phyloP scores from a whole-genome alignment of 805 yeast species.

The Yarrowia keelungensis region DNA sequence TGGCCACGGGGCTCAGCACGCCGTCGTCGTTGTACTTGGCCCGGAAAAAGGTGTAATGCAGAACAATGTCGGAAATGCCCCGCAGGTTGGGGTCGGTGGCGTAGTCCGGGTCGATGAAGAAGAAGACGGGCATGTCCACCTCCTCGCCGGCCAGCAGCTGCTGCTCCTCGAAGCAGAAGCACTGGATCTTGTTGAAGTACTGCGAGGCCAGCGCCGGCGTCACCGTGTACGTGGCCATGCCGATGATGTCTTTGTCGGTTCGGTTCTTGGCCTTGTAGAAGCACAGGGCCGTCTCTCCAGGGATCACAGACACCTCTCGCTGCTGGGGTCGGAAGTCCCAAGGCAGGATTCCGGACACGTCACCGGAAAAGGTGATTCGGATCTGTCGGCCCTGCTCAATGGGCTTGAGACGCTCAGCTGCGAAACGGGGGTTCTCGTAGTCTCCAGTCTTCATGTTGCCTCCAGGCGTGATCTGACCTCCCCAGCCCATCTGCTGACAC shows the following conservation, averaged over 20 bases:
- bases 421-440: slow-evolving; percentile 70
- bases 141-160: slow-evolving; percentile 93
- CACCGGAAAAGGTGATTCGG: slow-evolving; percentile 86
- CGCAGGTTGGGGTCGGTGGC: slow-evolving; percentile 92
- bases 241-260: slow-evolving; percentile 88
- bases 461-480: slow-evolving; percentile 82
- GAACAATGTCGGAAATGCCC: slow-evolving; percentile 84
- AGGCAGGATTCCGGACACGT: slow-evolving; percentile 86
- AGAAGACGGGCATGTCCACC: slow-evolving; percentile 98
- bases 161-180: slow-evolving; percentile 98
- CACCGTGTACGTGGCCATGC: slow-evolving; percentile 98
- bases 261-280: slow-evolving; percentile 90
- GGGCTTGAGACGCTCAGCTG: slow-evolving; percentile 86
- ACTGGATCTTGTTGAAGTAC: slow-evolving; percentile 95
- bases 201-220: slow-evolving; percentile 97
- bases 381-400: slow-evolving; percentile 85
- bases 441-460: slow-evolving; percentile 35
- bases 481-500: slow-evolving; percentile 95
- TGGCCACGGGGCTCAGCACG: slow-evolving; percentile 43
- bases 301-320: slow-evolving; percentile 87
- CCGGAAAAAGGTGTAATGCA: slow-evolving; percentile 90
- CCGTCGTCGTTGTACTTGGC: slow-evolving; percentile 47
- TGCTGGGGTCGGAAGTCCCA: slow-evolving; percentile 97
- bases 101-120: slow-evolving; percentile 95
- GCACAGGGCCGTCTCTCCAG: slow-evolving; percentile 97